phyloP scores from a whole-genome alignment of 768 basidiomycete genomes.

The Hygrocybe punicea region DNA sequence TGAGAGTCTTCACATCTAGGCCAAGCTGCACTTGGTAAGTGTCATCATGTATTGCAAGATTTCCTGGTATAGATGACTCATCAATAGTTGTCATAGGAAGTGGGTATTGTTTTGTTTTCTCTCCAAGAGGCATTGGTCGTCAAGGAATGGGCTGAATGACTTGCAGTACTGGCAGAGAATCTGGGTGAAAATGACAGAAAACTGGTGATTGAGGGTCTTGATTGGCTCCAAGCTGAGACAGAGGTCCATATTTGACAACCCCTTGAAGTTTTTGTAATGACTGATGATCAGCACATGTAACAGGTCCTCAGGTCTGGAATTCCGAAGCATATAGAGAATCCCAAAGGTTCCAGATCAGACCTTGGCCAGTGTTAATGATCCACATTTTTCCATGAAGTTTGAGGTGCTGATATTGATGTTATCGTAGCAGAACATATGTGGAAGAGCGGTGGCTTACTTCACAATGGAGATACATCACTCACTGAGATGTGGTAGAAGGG shows the following conservation, averaged over 20 bases:
- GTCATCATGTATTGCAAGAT: too few relatives aligned
- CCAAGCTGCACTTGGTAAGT: too few relatives aligned
- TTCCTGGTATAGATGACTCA: constrained; percentile 17
- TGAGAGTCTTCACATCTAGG: constrained; percentile 6
- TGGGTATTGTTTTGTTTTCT: constrained; percentile 24
- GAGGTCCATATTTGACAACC: constrained; percentile 13
- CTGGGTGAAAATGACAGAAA: background rate
- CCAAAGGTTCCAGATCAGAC: constrained; percentile 36
- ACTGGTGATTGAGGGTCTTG: background rate
- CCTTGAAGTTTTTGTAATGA: background rate
- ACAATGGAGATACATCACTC: background rate
- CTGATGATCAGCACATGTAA: constrained; percentile 19
- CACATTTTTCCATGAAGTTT: constrained; percentile 30
- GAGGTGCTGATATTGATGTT: constrained; percentile 32
- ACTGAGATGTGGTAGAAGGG: background rate
- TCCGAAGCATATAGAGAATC: constrained; percentile 27
- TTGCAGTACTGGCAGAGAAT: constrained; percentile 5
- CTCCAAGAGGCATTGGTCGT: constrained; percentile 16
- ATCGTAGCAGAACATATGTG: constrained; percentile 8
- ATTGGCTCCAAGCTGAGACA: constrained; percentile 9
- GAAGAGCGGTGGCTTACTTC: background rate
- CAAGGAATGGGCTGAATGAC: constrained; percentile 13
- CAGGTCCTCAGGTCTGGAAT: constrained; percentile 16
- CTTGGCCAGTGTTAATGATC: constrained; percentile 21
- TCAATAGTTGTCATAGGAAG: constrained; percentile 26